These are phyloP conservation scores for Globisporangium sylvaticum DNA, from an alignment of 352 stramenopile species.

Conservation along the genomic window DNA sequence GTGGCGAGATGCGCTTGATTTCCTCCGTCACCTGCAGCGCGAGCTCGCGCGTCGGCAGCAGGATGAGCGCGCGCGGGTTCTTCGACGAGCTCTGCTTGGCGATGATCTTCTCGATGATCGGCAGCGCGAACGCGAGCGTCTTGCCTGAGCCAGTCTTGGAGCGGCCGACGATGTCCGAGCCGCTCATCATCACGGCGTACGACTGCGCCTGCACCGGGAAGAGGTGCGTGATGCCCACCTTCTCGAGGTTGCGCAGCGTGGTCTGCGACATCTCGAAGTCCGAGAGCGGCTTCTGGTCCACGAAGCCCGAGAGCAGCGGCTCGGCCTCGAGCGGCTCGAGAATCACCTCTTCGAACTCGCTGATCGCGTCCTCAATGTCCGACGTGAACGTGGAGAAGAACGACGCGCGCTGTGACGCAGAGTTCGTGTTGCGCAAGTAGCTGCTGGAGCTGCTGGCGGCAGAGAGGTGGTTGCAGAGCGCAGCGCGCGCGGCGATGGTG, in stretches of 20 bases:
- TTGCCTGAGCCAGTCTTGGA: slow-evolving; percentile 83
- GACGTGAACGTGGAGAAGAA: slow-evolving; percentile 22
- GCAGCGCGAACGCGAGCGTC: slow-evolving; percentile 60
- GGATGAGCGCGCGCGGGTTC: slow-evolving; percentile 89
- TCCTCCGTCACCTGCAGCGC: slow-evolving; percentile 95
- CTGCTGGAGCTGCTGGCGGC: slow-evolving; percentile 37
- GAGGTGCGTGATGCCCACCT: slow-evolving; percentile 70
- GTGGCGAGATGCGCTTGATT: slow-evolving; percentile 76
- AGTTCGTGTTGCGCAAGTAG: slow-evolving; percentile 47
- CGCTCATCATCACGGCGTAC: slow-evolving; percentile 77
- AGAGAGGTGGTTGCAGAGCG: slow-evolving; percentile 20
- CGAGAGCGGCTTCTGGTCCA: slow-evolving; percentile 62
- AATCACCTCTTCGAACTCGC: slow-evolving; percentile 35
- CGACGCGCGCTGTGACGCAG: slow-evolving; percentile 24
- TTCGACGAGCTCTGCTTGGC: slow-evolving; percentile 27
- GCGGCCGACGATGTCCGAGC: slow-evolving; percentile 77
- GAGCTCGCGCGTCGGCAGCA: slow-evolving; percentile 97
- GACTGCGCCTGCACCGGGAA: slow-evolving; percentile 84
- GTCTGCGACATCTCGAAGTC: slow-evolving; percentile 62
- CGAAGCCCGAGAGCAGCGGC: slow-evolving; percentile 43
- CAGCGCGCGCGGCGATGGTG: slow-evolving; percentile 2
- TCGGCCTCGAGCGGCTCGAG: slow-evolving; percentile 32
- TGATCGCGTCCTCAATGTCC: not conserved
- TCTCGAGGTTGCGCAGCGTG: slow-evolving; percentile 55
- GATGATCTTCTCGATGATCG: slow-evolving; percentile 73